phyloP scores from a whole-genome alignment of 495 filamentous ascomycete genomes.

The Talaromyces trachyspermus region DNA sequence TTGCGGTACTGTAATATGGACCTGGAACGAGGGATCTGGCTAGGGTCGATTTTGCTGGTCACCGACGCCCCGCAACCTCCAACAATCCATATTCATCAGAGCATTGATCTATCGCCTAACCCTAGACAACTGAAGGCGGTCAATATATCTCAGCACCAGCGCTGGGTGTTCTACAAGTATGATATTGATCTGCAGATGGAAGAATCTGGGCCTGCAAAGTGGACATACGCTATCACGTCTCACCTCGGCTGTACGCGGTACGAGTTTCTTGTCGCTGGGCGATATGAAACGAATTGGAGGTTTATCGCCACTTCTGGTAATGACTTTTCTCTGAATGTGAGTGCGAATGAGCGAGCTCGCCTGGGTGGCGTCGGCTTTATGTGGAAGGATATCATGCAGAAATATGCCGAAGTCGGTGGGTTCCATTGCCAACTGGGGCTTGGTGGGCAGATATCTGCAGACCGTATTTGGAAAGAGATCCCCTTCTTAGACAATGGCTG shows the following conservation, averaged over 20 bases:
- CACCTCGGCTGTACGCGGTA: constrained; percentile 94
- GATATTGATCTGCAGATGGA: constrained; percentile 90
- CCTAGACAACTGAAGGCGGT: constrained; percentile 81
- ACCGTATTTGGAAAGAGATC: constrained; percentile 94
- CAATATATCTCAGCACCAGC: constrained; percentile 79
- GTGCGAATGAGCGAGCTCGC: constrained; percentile 71
- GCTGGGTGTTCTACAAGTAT: constrained; percentile 95
- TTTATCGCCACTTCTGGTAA: constrained; percentile 94
- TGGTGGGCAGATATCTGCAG: constrained; percentile 93
- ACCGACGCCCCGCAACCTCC: constrained; percentile 91
- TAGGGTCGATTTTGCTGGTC: constrained; percentile 75
- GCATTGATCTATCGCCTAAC: constrained; percentile 84
- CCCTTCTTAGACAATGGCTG: constrained; percentile 87
- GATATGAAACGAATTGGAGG: constrained; percentile 88
- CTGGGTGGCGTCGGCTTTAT: constrained; percentile 87
- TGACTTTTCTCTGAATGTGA: constrained; percentile 84
- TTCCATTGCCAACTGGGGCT: constrained; percentile 91
- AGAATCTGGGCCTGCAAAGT: constrained; percentile 71
- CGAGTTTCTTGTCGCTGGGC: constrained; percentile 94
- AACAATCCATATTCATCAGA: constrained; percentile 93
- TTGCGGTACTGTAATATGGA: constrained; percentile 97
- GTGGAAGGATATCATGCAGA: constrained; percentile 99
- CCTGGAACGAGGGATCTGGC: constrained; percentile 81
- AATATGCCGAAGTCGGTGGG: constrained; percentile 90
- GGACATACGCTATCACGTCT: constrained; percentile 98